Evolutionary conservation across 495 filamentous ascomycete genomes (phyloP).

Genomic region (Tetracladium setigerum): DNA sequence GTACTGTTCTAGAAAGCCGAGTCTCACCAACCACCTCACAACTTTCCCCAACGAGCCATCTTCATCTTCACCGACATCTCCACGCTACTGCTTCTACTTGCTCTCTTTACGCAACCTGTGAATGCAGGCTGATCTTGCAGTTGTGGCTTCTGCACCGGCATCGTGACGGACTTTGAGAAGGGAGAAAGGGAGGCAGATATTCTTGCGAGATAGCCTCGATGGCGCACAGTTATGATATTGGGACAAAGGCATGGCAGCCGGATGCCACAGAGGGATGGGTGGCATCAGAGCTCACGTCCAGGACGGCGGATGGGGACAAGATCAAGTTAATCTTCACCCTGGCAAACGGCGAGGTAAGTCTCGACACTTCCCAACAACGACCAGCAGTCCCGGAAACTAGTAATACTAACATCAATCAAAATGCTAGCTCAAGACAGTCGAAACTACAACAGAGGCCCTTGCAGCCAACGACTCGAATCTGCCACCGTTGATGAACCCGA

Average conservation of each 20-base stretch:
- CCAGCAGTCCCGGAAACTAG: constrained; percentile 15
- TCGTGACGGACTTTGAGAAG: constrained; percentile 14
- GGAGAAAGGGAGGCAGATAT: background rate
- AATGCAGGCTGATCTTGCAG: constrained; percentile 15
- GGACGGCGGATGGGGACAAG: constrained; percentile 75
- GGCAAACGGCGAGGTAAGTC: constrained; percentile 81
- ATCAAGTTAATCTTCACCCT: constrained; percentile 78
- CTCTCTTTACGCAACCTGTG: constrained; percentile 5
- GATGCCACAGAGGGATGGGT: constrained; percentile 94
- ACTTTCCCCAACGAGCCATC: too few species aligned
- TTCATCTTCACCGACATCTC: background rate
- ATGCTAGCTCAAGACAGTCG: constrained; percentile 63
- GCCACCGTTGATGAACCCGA: constrained; percentile 94
- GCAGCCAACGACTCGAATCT: constrained; percentile 67
- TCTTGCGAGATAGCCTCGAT: constrained; percentile 38
- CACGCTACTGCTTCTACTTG: background rate
- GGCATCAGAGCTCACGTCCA: constrained; percentile 89
- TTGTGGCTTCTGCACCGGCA: constrained; percentile 5
- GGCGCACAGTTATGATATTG: constrained; percentile 96
- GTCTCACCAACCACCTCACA: too few species aligned
- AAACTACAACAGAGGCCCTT: constrained; percentile 73
- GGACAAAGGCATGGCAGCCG: constrained; percentile 96
- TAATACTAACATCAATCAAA: constrained; percentile 6
- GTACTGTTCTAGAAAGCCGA: too few species aligned
- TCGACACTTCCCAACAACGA: background rate